A percentile compares a stretch with the other conserved stretches of the same genome.
Conservation (phyloP, 2,329 filamentous ascomycete species). For the Colletotrichum tropicicola region DNA sequence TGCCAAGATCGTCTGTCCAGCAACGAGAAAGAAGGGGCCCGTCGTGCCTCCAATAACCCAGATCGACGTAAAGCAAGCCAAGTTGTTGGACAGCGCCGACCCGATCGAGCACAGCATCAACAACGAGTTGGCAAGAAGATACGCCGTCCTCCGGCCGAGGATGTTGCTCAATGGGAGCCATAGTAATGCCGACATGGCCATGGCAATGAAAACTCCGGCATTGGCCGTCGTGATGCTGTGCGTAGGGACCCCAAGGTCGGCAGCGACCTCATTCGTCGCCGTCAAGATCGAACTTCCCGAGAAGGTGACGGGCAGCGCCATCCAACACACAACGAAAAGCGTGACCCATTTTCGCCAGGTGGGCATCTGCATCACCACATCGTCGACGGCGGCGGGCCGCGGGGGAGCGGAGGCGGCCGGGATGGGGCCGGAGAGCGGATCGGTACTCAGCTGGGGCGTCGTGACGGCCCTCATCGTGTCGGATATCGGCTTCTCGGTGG, state of each 20-base stretch:
- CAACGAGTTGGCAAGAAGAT: constrained; percentile 64
- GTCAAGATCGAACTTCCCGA: constrained; percentile 78
- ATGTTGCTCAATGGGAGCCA: constrained; percentile 74
- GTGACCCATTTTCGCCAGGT: constrained; percentile 32
- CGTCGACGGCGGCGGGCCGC: constrained; percentile 34
- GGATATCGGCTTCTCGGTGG: neutral
- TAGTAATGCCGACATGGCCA: constrained; percentile 75
- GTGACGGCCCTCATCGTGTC: neutral
- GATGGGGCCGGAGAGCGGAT: constrained; percentile 14
- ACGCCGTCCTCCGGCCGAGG: constrained; percentile 20
- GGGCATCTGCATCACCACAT: constrained; percentile 30
- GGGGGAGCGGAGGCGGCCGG: constrained; percentile 19
- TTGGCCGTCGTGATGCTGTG: constrained; percentile 79
- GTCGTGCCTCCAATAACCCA: constrained; percentile 30
- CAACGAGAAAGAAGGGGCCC: constrained; percentile 28
- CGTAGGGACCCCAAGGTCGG: constrained; percentile 70
- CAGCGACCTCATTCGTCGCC: constrained; percentile 78
- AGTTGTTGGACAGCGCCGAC: constrained; percentile 76
- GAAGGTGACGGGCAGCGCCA: constrained; percentile 72
- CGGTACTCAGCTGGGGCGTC: neutral
- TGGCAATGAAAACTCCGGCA: constrained; percentile 78
- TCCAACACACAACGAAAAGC: constrained; percentile 34
- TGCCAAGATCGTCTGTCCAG: constrained; percentile 27
- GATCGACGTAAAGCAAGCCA: constrained; percentile 63
- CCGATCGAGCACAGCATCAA: constrained; percentile 78